phyloP scores from a whole-genome alignment of 1,139 yeast genomes.

The Yamadazyma friedrichii region DNA sequence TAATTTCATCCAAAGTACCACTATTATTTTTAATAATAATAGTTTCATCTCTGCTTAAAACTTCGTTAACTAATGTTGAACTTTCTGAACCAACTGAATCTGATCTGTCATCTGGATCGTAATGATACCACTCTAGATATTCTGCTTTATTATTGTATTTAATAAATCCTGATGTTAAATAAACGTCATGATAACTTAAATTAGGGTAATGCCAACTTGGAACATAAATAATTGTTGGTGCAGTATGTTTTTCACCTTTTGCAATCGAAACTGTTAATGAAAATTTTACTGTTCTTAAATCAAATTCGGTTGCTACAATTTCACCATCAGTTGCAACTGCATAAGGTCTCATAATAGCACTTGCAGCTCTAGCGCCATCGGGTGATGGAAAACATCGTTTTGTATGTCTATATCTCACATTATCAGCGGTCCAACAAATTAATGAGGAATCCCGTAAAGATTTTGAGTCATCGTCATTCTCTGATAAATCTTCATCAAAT shows the following conservation, averaged over 20 bases:
- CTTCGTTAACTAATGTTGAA: constrained; percentile 12
- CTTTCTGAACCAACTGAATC: constrained; percentile 12
- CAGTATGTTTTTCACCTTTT: constrained; percentile 10
- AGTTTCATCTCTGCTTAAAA: constrained; percentile 22
- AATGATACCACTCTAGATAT: constrained; percentile 71
- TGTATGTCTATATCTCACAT: constrained; percentile 21
- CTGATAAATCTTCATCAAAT: constrained; percentile 13
- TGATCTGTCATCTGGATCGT: constrained; percentile 12
- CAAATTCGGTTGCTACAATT: constrained; percentile 51
- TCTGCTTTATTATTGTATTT: constrained; percentile 51
- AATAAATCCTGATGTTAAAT: constrained; percentile 56
- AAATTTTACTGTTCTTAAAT: constrained; percentile 46
- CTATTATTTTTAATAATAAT: constrained; percentile 40
- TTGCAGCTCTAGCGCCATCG: constrained; percentile 67
- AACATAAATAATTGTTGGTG: constrained; percentile 60
- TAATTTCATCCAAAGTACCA: constrained; percentile 34
- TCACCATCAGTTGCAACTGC: constrained; percentile 61
- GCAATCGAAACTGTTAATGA: constrained; percentile 40
- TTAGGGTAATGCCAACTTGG: constrained; percentile 69
- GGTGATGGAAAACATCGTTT: constrained; percentile 42
- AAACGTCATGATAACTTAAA: constrained; percentile 43
- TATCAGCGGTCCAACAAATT: constrained; percentile 23
- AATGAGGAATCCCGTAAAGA: constrained; percentile 18
- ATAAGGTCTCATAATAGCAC: constrained; percentile 73
- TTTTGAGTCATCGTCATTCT: constrained; percentile 15